Evolutionary conservation across 2,329 filamentous ascomycete genomes (phyloP).

Genomic region (Zymoseptoria crescenta): DNA sequence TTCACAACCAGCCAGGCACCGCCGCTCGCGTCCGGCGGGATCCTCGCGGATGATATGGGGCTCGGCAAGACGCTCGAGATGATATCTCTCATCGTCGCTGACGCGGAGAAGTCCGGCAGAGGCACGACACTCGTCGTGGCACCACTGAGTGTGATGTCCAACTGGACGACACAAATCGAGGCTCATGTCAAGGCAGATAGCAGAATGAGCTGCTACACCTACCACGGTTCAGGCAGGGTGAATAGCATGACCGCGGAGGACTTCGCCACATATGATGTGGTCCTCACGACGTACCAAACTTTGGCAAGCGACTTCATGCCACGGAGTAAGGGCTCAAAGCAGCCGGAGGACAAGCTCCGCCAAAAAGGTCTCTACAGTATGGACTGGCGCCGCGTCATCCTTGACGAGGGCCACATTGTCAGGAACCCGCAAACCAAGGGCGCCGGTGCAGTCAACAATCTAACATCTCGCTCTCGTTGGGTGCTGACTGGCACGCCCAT

Average conservation of each 20-base stretch:
- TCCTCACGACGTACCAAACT: slow-evolving; percentile 79
- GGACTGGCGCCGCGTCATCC: slow-evolving; percentile 68
- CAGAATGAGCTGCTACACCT: slow-evolving; percentile 60
- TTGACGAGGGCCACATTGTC: slow-evolving; percentile 79
- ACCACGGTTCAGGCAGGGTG: slow-evolving; percentile 59
- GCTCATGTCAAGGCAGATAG: slow-evolving; percentile 60
- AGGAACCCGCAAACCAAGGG: slow-evolving; percentile 68
- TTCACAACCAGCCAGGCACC: slow-evolving; percentile 54
- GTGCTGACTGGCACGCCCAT: slow-evolving; percentile 59
- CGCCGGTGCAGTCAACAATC: slow-evolving; percentile 57
- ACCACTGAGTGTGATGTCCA: slow-evolving; percentile 80
- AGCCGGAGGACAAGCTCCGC: slow-evolving; percentile 24
- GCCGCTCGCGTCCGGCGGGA: slow-evolving; percentile 66
- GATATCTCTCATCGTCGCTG: slow-evolving; percentile 67
- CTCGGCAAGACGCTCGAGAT: slow-evolving; percentile 82
- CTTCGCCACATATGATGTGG: slow-evolving; percentile 61
- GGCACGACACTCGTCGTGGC: slow-evolving; percentile 72
- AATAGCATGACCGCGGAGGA: slow-evolving; percentile 44
- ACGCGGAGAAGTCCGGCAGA: slow-evolving; percentile 27
- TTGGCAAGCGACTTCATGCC: slow-evolving; percentile 58
- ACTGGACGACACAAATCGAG: slow-evolving; percentile 75
- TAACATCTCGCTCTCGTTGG: slow-evolving; percentile 69
- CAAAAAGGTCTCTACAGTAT: slow-evolving; percentile 52
- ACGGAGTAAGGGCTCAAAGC: slow-evolving; percentile 33
- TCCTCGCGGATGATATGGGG: slow-evolving; percentile 89